Base-by-base conservation (phyloP, 2,329 filamentous ascomycete species). In the Geosmithia putterillii region DNA sequence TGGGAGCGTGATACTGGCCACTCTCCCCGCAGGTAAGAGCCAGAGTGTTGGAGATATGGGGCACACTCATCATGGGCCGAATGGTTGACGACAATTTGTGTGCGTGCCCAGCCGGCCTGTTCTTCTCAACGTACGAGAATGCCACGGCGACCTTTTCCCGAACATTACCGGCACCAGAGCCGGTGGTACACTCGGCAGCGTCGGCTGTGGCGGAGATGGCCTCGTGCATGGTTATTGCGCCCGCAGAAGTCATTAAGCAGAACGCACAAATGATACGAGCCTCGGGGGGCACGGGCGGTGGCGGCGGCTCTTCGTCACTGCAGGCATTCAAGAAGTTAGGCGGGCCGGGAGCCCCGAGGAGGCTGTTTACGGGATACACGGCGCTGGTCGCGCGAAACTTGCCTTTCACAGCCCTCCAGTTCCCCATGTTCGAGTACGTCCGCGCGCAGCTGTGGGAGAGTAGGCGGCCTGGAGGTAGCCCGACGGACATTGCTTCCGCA, bases 231-330 rank as follows among this genome's bases (percentile, higher is more conserved):
- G 85, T 95, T 47, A 74, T 95, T 32, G 90, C 88, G 0, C 89
- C 88, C 0, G 86, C 87, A 14, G 88, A 95, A 59, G 86, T 94
- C 7, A 76, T 95, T 49, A 95, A 95, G 65, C 88, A 94, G 58
- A 95, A 95, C 60, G 87, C 89, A 0, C 88, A 95, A 60, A 88
- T 95, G 74, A 69, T 92, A 1, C 35, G 37, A 20, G 35, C 14
- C 32, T 48, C 50, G 32, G 34, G 48, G 49, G 35, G 34, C 32
- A 34, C 44, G 53, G 17, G 15, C 54, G 48, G 23, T 6, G 19
- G 51, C 46, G 15, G 42, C 28, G 36, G 21, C 25, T 66, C 63
- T 4, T 70, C 68, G 1, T 75, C 71, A 0, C 52, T 74, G n/a
- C 60, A 63, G 45, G 69, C 70, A 1, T 59, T 77, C 48, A 65